Conservation (phyloP, 805 yeast species). For the Blastobotrys attinorum region DNA sequence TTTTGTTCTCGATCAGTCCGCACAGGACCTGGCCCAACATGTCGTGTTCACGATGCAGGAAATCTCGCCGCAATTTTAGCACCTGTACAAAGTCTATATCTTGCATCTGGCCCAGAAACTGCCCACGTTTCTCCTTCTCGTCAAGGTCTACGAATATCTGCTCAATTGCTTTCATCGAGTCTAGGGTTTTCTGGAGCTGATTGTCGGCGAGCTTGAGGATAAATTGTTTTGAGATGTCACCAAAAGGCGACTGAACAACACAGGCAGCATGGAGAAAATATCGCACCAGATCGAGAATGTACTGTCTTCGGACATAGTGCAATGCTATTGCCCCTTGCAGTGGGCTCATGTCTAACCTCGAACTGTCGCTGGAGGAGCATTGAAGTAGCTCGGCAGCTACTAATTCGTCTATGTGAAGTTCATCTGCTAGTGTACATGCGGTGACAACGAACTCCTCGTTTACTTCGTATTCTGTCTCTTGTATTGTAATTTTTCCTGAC, state of each 20-base stretch:
- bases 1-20: slow-evolving; percentile 39
- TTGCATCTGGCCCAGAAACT: slow-evolving; percentile 41
- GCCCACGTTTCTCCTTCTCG: slow-evolving; percentile 41
- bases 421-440: slow-evolving; percentile 51
- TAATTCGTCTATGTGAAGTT: slow-evolving; percentile 69
- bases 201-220: slow-evolving; percentile 3
- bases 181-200: slow-evolving; percentile 39
- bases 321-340: slow-evolving; percentile 48
- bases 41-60: slow-evolving; percentile 62
- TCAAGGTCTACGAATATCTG: slow-evolving; percentile 43
- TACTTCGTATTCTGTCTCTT: slow-evolving; percentile 49
- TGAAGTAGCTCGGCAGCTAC: slow-evolving; percentile 62
- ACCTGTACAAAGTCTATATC: slow-evolving; percentile 40
- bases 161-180: slow-evolving; percentile 54
- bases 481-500: slow-evolving; percentile 38
- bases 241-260: slow-evolving; percentile 4
- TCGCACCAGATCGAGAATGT: slow-evolving; percentile 45
- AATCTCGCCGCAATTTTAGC: slow-evolving; percentile 52
- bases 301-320: slow-evolving; percentile 62
- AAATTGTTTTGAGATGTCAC: slow-evolving; percentile 4
- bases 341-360: slow-evolving; percentile 31
- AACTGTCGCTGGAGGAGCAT: slow-evolving; percentile 34
- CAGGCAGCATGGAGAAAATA: slow-evolving; percentile 10
- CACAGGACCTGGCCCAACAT: slow-evolving; percentile 55
- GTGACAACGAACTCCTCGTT: slow-evolving; percentile 58